A percentile compares a stretch with the other conserved stretches of the same genome.
Evolutionary conservation across 2,329 filamentous ascomycete species (phyloP).

Genomic region (Neurospora crassa): DNA sequence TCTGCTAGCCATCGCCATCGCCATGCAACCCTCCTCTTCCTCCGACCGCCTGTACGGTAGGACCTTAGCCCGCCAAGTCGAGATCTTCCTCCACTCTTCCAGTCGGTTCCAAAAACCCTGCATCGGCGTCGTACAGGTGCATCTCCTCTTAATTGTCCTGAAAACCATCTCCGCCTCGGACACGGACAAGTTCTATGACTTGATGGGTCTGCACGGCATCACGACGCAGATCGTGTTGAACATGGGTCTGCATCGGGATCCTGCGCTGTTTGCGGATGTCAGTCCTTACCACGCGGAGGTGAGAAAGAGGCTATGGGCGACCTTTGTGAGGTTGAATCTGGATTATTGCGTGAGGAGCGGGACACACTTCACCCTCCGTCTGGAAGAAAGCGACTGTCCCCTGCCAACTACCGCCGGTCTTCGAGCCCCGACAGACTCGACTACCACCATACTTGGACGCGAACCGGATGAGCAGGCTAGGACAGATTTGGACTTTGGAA

Average conservation of each 20-base stretch:
- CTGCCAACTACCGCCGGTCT: conserved; percentile 6
- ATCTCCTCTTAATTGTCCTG: conserved; percentile 8
- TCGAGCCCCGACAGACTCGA: not conserved
- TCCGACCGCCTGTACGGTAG: conserved; percentile 7
- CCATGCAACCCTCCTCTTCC: conserved; percentile 10
- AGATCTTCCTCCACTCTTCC: conserved; percentile 8
- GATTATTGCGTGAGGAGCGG: conserved; percentile 15
- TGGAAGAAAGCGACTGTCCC: conserved; percentile 16
- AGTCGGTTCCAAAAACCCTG: conserved; percentile 12
- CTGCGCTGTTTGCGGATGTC: conserved; percentile 8
- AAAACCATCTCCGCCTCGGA: conserved; percentile 13
- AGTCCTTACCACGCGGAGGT: conserved; percentile 14
- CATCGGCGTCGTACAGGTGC: conserved; percentile 10
- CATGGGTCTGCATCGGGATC: conserved; percentile 17
- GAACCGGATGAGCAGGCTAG: conserved; percentile 1
- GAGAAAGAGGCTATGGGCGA: conserved; percentile 14
- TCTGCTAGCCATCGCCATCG: conserved; percentile 9
- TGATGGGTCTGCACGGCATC: conserved; percentile 10
- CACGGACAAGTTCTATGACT: conserved; percentile 11
- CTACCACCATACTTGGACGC: not conserved
- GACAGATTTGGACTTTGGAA: conserved; percentile 5
- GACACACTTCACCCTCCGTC: conserved; percentile 9
- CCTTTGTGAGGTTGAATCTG: conserved; percentile 12
- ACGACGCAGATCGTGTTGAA: conserved; percentile 9
- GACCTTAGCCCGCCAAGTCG: conserved; percentile 8